Evolutionary conservation across 352 stramenopile species (phyloP), one percentile per base, ranked within the genome.

Genomic region (Phytophthora hybrid): DNA sequence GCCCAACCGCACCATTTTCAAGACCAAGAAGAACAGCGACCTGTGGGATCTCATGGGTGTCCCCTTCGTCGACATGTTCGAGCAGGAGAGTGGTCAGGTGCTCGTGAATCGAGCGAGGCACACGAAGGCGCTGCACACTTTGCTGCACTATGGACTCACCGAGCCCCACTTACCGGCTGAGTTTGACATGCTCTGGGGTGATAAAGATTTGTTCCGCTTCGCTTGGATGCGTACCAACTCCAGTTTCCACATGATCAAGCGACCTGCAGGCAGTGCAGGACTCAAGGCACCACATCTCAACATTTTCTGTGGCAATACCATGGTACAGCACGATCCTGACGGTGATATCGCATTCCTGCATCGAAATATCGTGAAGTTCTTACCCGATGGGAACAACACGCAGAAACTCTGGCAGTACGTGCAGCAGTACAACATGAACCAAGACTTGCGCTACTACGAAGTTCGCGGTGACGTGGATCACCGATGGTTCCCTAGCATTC

Each of bases 151-250:
- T 61, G 83, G 66, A 18, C 63, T 83, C 1, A 74, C 78, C 8
- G 64, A 74, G 32, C 81, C 82, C 0, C 71, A 81, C 32, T 59
- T 88, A 1, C 71, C 81, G 8, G 81, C 88, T 29, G 60, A 77
- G 10, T 77, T 94, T 47, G 62, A 79, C 10, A 75, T 95, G 53
- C 78, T 92, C 18, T 94, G 85, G 85, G 85, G 89, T 1, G 89
- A 95, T 66, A 94, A 95, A 63, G 88, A 95, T 59, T 74, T 95
- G 9, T 95, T 94, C 68, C 85, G 89, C 23, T 83, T 95, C 11
- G 88, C 85, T 31, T 95, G 88, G 88, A 77, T 90, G 61, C 91
- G 89, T 63, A 84, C 85, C 1, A 84, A 90, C n/a, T 91, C 74
- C n/a, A 69, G 61, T 26, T 93, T 92, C 63, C 75, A 90, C 73